Percentiles rank a stretch among this genome's conserved stretches.
Evolutionary conservation across 192 early-diverging fungal genomes (phyloP).

Genomic region (Oehlia diaphana): DNA sequence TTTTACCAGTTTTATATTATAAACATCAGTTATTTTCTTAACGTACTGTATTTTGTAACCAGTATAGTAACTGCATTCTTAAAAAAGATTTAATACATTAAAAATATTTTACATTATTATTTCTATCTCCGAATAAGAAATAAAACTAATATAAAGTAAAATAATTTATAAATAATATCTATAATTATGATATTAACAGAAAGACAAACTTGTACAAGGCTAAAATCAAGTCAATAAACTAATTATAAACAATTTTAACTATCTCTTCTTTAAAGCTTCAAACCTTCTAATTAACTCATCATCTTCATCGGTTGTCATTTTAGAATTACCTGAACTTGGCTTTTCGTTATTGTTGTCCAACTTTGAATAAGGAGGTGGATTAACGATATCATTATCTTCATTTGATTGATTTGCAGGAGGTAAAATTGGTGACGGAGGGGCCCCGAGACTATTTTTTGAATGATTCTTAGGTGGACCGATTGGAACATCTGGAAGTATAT

Average conservation of each 20-base stretch:
- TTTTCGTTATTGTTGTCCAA: conserved; percentile 29
- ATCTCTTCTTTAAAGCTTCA: conserved; percentile 66
- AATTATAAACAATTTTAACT: not conserved
- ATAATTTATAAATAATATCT: too few species aligned
- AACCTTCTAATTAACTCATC: conserved; percentile 77
- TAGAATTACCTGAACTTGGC: conserved; percentile 11
- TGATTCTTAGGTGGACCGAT: conserved; percentile 15
- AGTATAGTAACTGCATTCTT: too few species aligned
- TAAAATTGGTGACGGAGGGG: not conserved
- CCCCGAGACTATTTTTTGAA: not conserved
- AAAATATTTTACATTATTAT: too few species aligned
- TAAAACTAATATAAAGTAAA: too few species aligned
- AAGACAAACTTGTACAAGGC: not conserved
- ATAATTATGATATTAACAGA: not conserved
- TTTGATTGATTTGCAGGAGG: not conserved
- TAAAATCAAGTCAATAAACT: not conserved
- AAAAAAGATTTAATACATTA: too few species aligned
- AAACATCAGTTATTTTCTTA: too few species aligned
- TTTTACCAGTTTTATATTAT: too few species aligned
- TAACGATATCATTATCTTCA: not conserved
- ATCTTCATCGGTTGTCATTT: conserved; percentile 54
- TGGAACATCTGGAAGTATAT: conserved; percentile 16
- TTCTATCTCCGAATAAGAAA: too few species aligned
- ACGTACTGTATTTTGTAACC: too few species aligned
- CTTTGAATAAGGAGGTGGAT: conserved; percentile 30